Conservation (phyloP, 2,329 filamentous ascomycete genomes). For the Diaporthe destruens region DNA sequence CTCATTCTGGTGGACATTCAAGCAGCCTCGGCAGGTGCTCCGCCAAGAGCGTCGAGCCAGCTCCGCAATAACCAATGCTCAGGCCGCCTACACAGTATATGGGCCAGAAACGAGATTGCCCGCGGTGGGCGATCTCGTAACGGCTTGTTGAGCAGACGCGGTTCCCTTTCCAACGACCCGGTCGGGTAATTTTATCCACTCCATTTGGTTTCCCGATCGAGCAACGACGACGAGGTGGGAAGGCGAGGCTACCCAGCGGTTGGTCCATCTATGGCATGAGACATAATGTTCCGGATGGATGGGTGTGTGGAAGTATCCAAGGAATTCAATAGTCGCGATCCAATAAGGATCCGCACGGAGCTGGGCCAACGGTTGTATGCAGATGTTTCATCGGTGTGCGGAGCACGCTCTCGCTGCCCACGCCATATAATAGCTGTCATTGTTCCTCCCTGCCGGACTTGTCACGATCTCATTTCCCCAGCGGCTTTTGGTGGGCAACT, state of each 20-base stretch:
- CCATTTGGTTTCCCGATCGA: conserved; percentile 15
- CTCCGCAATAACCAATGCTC: conserved; percentile 11
- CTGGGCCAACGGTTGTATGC: conserved; percentile 1
- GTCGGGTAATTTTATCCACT: conserved; percentile 29
- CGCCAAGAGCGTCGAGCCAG: conserved; percentile 2
- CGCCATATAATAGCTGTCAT: background rate
- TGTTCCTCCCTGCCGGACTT: background rate
- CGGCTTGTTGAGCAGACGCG: background rate
- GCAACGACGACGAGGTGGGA: conserved; percentile 11
- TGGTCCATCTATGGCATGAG: conserved; percentile 5
- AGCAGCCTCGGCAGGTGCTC: background rate
- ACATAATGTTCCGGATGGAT: conserved; percentile 19
- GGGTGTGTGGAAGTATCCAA: background rate
- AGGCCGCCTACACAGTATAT: conserved; percentile 20
- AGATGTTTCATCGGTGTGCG: conserved; percentile 28
- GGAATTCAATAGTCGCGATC: conserved; percentile 27
- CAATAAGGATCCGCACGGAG: conserved; percentile 27
- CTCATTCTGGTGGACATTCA: conserved; percentile 5
- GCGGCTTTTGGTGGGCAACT: background rate
- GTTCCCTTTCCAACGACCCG: background rate
- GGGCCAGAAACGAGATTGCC: conserved; percentile 26
- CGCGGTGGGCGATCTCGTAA: conserved; percentile 23
- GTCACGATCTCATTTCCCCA: background rate
- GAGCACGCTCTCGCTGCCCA: conserved; percentile 5
- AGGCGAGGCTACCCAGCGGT: conserved; percentile 13